Evolutionary conservation across 768 basidiomycete genomes (phyloP).

Genomic region (Fistulinella prunicolor): DNA sequence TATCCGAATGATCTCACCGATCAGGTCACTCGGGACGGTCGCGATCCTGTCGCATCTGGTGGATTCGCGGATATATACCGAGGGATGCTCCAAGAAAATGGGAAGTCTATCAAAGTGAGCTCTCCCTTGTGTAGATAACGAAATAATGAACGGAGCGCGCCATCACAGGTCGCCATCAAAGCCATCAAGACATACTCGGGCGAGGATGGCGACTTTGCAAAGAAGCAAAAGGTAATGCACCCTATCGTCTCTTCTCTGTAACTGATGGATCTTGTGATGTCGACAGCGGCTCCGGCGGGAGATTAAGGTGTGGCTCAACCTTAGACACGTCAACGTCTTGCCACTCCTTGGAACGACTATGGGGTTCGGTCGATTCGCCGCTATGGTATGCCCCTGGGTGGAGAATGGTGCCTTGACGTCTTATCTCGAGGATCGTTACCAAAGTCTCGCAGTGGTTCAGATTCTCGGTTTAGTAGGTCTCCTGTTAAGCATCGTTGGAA

Average conservation of each 20-base stretch:
- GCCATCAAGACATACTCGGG: not conserved
- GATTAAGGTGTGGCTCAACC: conserved; percentile 23
- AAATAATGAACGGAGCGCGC: not conserved
- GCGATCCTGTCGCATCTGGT: conserved; percentile 4
- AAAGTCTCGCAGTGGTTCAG: conserved; percentile 3
- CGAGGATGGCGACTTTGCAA: conserved; percentile 1
- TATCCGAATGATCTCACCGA: conserved; percentile 3
- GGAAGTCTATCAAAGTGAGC: not conserved
- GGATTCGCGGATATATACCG: conserved; percentile 7
- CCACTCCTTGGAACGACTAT: conserved; percentile 19
- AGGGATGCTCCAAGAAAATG: not conserved
- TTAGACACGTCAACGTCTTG: conserved; percentile 24
- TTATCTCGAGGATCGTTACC: conserved; percentile 16
- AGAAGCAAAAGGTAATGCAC: conserved; percentile 4
- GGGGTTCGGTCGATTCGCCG: conserved; percentile 26
- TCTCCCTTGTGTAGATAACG: not conserved
- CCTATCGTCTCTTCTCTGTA: not conserved
- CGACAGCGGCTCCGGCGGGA: conserved; percentile 22
- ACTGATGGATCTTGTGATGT: not conserved
- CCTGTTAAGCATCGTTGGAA: too few relatives aligned
- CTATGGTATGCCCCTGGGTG: conserved; percentile 29
- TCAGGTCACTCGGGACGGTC: not conserved
- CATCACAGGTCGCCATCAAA: not conserved
- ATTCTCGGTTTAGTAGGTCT: not conserved
- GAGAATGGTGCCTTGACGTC: conserved; percentile 21